Evolutionary conservation across 2,329 filamentous ascomycete species (phyloP), one percentile per base, ranked within the genome.

Genomic region (Fonsecaea erecta): DNA sequence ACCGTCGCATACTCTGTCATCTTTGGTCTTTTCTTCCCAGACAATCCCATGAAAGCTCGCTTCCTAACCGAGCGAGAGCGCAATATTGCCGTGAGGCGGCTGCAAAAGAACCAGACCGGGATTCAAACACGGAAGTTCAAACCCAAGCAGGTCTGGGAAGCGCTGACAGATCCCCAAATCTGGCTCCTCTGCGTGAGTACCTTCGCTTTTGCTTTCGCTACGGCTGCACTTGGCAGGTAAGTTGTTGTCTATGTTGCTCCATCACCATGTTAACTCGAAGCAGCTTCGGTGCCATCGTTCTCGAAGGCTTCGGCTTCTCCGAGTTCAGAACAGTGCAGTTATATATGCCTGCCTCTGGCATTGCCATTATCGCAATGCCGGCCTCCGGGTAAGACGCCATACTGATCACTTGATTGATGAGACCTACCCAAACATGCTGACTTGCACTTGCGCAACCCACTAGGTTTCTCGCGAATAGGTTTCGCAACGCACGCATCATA

Each of bases 11-110:
- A 52, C 18, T 21, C 48, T 16, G 12, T 52, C 48, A 26, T 52
- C 48, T 52, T 52, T 28, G 48, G 21, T 21, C 26, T 52, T 30
- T 52, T 26, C 48, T 52, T 52, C 48, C 48, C 48, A 24, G 48
- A 52, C 48, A 21, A 18, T 52, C 48, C 48, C 5, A 52, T 52
- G 48, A 52, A 14, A 9, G 48, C 48, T 52, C 48, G 12, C 18
- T 52, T 52, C 18, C 18, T 52, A 24, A 52, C 48, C 8, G 48
- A 52, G n/a, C 48, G 48, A 28, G 48, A 52, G 18, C 48, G 48
- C 5, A 52, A 52, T 9, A 52, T 52, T 30, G 48, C 48, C 14
- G 48, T 52, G 5, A 52, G 48, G 21, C n/a, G 48, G 21, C 26
- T 52, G 2, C 48, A 52, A 52, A 52, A 26, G 26, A 52, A 52